Base-by-base conservation (phyloP, 495 filamentous ascomycete genomes). In the Aspergillus carlsbadensis region DNA sequence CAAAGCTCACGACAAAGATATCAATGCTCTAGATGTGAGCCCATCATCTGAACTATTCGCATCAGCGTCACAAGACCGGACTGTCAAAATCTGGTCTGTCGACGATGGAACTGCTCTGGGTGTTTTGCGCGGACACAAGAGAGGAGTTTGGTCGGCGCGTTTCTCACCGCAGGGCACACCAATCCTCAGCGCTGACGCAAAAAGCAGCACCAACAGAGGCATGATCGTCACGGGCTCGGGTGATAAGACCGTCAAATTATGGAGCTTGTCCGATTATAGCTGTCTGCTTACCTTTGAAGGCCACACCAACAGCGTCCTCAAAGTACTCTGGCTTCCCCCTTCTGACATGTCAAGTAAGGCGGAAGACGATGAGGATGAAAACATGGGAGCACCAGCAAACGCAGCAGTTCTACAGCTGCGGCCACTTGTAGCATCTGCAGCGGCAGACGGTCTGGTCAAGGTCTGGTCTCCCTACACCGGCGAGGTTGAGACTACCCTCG, bases 1-100 rank as follows among this genome's bases (percentile, higher is more conserved):
- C 33, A 90, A 96, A 71, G 95, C 94, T 2, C 94, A 99, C 69
- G 94, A 99, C 55, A 99, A 98, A 62, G 94, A 99, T 60, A 99
- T 99, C 75, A 99, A 99, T 61, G 91, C 94, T 5, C 77, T 99
- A 15, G 90, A 94, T 53, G 78, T 92, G 33, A 88, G 87, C 60
- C 81, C 85, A 21, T 77, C 78, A 13, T 81, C 81, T 13, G 77
- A 80, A 14, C 70, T 96, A 1, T 96, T 98, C 69, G 94, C 95
- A 11, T 96, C 92, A 0, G 94, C 94, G 34, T 97, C 93, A 10
- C 94, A 98, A 70, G 94, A 99, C 70, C 87, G 89, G 50, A 95
- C 91, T 0, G 91, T 96, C 57, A 98, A 98, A 75, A 96, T 99
- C 46, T 98, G 92, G 90, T 89, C 90, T 14, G 77, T 85, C 10